These are phyloP conservation scores for Physcomitrium patens DNA, from an alignment of 225 moss, liverwort and hornwort species.

Conservation along the genomic window DNA sequence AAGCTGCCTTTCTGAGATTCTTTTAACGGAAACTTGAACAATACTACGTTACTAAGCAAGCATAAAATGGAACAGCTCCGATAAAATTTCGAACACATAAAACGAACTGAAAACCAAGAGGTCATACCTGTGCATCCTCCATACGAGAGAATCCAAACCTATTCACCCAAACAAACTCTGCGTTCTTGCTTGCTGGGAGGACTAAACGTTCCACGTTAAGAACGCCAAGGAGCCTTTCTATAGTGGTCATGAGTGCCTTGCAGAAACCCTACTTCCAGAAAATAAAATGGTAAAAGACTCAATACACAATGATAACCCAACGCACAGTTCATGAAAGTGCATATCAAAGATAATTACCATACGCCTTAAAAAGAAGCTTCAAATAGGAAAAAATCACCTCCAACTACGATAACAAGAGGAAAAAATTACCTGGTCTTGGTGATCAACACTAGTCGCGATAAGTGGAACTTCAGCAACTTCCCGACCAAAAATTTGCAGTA, in stretches of 20 bases:
- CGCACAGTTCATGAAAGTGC: neutral
- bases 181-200: constrained; percentile 75
- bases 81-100: neutral
- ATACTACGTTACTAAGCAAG: no score
- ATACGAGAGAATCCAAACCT: constrained; percentile 68
- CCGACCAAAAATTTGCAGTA: constrained; percentile 83
- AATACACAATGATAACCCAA: neutral
- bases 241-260: constrained; percentile 76
- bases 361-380: neutral
- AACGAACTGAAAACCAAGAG: neutral
- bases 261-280: constrained; percentile 72
- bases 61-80: no score
- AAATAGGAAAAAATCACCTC: neutral
- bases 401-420: neutral
- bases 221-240: constrained; percentile 82
- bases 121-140: constrained; percentile 68
- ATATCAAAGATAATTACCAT: neutral
- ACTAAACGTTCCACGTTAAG: constrained; percentile 74
- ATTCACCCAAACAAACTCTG: constrained; percentile 84
- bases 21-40: neutral
- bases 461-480: constrained; percentile 85
- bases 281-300: neutral
- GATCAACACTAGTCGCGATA: constrained; percentile 72
- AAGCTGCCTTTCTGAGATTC: neutral
- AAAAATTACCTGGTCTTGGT: constrained; percentile 65